Percentiles rank a stretch among this genome's conserved stretches.
Conservation (phyloP, 345 rosid genomes). For the Hirschfeldia incana region DNA sequence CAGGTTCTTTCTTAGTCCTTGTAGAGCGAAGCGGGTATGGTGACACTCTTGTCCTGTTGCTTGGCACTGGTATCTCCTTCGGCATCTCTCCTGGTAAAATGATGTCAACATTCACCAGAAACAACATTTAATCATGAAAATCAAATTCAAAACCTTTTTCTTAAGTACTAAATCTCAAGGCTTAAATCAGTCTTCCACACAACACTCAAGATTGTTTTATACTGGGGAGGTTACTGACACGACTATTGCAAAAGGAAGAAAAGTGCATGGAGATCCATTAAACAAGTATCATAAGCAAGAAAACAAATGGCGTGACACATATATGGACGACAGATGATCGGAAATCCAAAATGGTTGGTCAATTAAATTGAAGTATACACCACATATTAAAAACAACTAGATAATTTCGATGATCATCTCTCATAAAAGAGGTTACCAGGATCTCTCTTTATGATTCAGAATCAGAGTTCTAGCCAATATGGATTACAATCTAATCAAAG, state of each 20-base stretch:
- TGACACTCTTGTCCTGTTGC: constrained; percentile 16
- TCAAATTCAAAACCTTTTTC: background rate
- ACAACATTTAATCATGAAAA: background rate
- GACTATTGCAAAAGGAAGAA: background rate
- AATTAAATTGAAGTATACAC: background rate
- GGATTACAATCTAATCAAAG: no score
- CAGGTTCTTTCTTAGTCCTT: background rate
- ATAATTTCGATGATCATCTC: background rate
- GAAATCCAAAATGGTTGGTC: background rate
- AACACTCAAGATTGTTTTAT: background rate
- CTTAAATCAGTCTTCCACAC: background rate
- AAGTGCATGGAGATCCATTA: background rate
- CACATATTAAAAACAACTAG: background rate
- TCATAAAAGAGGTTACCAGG: background rate
- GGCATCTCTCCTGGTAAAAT: background rate
- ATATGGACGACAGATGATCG: background rate
- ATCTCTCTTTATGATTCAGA: background rate
- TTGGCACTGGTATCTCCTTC: background rate
- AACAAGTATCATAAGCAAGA: background rate
- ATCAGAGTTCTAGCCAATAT: background rate
- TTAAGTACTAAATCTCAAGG: background rate
- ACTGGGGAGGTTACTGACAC: background rate
- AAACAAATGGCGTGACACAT: background rate
- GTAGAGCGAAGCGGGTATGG: constrained; percentile 34
- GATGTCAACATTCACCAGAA: background rate